Conservation (phyloP, 106 monocot genomes). For the Apostasia ramifera region DNA sequence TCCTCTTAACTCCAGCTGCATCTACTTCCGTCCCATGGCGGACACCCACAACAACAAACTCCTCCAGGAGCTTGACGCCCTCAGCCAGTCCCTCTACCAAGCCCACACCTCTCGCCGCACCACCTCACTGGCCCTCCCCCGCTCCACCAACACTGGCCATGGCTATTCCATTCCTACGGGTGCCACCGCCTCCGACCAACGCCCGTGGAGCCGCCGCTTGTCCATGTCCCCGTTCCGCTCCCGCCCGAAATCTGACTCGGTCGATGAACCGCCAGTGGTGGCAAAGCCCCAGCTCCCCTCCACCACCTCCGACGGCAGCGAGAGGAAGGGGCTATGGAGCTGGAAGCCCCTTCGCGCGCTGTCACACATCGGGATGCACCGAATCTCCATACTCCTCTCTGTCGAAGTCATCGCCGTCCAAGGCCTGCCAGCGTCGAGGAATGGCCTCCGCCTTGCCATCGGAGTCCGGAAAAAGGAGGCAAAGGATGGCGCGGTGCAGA, state of each 20-base stretch:
- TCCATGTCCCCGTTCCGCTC: constrained; percentile 87
- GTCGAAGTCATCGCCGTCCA: constrained; percentile 63
- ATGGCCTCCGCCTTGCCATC: constrained; percentile 80
- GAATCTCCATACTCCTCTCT: constrained; percentile 69
- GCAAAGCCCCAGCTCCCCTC: background rate
- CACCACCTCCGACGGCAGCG: background rate
- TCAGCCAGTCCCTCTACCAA: constrained; percentile 71
- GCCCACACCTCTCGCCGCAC: constrained; percentile 62
- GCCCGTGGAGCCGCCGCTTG: constrained; percentile 59
- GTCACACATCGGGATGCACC: constrained; percentile 74
- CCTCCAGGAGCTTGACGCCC: constrained; percentile 80
- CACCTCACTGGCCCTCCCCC: constrained; percentile 67
- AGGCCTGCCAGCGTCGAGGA: constrained; percentile 72
- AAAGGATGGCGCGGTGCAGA: constrained; percentile 76
- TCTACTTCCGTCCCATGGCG: constrained; percentile 11
- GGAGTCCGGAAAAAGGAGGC: constrained; percentile 81
- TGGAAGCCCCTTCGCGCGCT: constrained; percentile 85
- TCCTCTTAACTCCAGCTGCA: background rate
- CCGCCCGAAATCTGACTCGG: constrained; percentile 25
- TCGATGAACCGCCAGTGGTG: background rate
- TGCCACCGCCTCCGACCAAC: background rate
- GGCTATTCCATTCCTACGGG: background rate
- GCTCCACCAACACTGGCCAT: constrained; percentile 14
- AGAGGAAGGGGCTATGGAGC: constrained; percentile 82
- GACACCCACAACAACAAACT: constrained; percentile 36